Conservation (phyloP, 805 yeast genomes). For the Kockiozyma suomiensis region DNA sequence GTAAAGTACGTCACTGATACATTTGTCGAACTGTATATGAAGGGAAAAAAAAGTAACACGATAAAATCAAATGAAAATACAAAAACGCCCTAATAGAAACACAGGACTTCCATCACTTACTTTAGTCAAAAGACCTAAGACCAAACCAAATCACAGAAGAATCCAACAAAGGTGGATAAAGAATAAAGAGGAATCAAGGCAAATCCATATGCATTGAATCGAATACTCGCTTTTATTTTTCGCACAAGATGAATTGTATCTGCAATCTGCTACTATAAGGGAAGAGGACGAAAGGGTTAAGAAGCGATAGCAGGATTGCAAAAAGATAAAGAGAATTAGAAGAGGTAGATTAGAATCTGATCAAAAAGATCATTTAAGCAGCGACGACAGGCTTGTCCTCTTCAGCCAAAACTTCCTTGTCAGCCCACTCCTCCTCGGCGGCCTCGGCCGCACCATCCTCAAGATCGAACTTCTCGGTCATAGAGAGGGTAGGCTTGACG, state of each 20-base stretch:
- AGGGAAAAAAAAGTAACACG: too few relatives aligned
- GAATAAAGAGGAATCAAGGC: background rate
- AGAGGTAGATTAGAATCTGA: background rate
- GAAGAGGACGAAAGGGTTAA: background rate
- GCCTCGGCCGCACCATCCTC: slow-evolving; percentile 24
- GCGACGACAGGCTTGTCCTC: slow-evolving; percentile 8
- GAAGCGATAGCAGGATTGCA: background rate
- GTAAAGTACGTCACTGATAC: too few relatives aligned
- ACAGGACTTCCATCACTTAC: too few relatives aligned
- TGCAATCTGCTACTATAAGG: background rate
- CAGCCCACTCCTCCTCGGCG: slow-evolving; percentile 16
- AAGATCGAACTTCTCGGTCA: slow-evolving; percentile 18
- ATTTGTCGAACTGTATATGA: too few relatives aligned
- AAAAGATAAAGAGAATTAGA: background rate
- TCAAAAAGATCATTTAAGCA: too few relatives aligned
- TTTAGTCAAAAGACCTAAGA: too few relatives aligned
- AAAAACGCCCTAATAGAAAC: too few relatives aligned
- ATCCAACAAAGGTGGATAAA: background rate
- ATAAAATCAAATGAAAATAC: too few relatives aligned
- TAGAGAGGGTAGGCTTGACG: slow-evolving; percentile 79
- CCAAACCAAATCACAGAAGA: too few relatives aligned
- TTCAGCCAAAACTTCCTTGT: slow-evolving; percentile 5
- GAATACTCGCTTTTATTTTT: slow-evolving; percentile 9
- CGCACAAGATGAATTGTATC: background rate
- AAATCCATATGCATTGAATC: background rate